Evolutionary conservation across 2,329 filamentous ascomycete species (phyloP).

Genomic region (Colletotrichum agaves): DNA sequence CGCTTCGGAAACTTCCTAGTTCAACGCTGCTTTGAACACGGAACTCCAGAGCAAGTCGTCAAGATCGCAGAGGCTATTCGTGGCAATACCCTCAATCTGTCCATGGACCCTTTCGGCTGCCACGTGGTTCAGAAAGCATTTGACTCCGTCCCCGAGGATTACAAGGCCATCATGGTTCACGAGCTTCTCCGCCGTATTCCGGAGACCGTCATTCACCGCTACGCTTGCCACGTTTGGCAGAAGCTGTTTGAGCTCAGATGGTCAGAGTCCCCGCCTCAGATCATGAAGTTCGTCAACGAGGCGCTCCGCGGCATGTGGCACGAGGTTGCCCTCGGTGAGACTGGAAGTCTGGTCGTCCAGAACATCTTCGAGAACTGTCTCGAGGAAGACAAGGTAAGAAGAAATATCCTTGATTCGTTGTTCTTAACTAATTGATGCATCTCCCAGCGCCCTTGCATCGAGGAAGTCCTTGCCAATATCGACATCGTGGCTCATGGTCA

Average conservation of each 20-base stretch:
- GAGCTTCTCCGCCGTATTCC: slow-evolving; percentile 94
- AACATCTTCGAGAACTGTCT: slow-evolving; percentile 99
- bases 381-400: slow-evolving; percentile 92
- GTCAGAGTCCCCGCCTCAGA: slow-evolving; percentile 93
- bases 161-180: slow-evolving; percentile 99
- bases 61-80: slow-evolving; percentile 95
- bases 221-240: slow-evolving; percentile 99
- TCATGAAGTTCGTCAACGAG: slow-evolving; percentile 99
- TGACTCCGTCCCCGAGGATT: slow-evolving; percentile 95
- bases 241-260: slow-evolving; percentile 98
- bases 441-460: slow-evolving; percentile 90
- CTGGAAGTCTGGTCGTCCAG: slow-evolving; percentile 96
- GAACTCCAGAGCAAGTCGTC: slow-evolving; percentile 92
- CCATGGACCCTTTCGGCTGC: slow-evolving; percentile 98
- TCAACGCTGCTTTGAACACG: slow-evolving; percentile 98
- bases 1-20: slow-evolving; percentile 98
- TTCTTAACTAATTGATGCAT: slow-evolving; percentile 37
- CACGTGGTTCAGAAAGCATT: slow-evolving; percentile 99
- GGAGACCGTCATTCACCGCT: slow-evolving; percentile 97
- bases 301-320: slow-evolving; percentile 98
- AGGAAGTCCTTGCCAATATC: slow-evolving; percentile 94
- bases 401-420: too few species aligned
- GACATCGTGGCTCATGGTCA: slow-evolving; percentile 97
- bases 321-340: slow-evolving; percentile 96
- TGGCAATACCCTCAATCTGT: slow-evolving; percentile 91